phyloP scores from a whole-genome alignment of 169 alveolate genomes.

The Cryptosporidium baileyi region DNA sequence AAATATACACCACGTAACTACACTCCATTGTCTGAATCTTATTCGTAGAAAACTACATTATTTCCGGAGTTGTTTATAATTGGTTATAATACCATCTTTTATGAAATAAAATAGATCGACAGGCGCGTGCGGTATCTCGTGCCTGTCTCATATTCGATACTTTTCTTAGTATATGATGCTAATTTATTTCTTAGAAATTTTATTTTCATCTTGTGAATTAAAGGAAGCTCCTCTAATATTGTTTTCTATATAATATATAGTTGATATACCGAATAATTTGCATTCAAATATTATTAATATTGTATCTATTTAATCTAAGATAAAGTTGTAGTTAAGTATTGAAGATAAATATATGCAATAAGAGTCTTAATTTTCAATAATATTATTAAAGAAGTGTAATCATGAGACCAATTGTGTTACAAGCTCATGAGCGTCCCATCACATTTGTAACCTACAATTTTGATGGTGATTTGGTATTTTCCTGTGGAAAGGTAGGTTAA shows the following conservation, averaged over 20 bases:
- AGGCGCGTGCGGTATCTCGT: no score
- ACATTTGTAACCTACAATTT: slow-evolving; percentile 86
- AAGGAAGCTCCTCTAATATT: not conserved
- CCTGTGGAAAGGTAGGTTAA: slow-evolving; percentile 87
- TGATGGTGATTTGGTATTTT: slow-evolving; percentile 88
- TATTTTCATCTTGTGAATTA: not conserved
- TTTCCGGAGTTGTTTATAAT: no score
- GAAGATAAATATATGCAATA: no score
- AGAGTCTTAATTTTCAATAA: no score
- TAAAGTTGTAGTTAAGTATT: not conserved
- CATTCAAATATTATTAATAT: not conserved
- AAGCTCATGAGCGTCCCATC: slow-evolving; percentile 89
- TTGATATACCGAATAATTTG: not conserved
- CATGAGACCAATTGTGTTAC: slow-evolving; percentile 84
- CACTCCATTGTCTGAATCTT: not conserved
- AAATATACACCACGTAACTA: not conserved
- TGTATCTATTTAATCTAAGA: no score
- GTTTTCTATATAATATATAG: not conserved
- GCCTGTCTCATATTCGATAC: no score
- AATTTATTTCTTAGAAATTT: no score
- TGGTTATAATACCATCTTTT: no score
- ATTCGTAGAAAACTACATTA: no score
- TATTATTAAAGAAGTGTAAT: not conserved
- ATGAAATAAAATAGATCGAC: no score
- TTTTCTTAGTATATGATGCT: no score